A percentile compares a stretch with the other conserved stretches of the same genome.
Conservation (phyloP, 176 grass and related monocot species). For the Carex littledalei region DNA sequence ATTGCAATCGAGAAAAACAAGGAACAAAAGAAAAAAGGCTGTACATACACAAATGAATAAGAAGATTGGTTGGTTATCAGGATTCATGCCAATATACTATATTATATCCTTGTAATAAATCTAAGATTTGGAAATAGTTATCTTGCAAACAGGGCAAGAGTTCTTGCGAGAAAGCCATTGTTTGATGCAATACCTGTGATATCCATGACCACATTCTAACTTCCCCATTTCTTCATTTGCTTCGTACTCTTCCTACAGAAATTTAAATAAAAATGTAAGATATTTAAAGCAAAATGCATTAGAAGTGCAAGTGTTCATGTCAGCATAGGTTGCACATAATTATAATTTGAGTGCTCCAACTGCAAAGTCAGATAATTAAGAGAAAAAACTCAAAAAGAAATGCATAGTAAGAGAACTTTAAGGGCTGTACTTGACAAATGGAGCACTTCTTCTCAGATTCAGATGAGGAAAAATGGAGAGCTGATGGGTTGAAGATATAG, state of each 20-base stretch:
- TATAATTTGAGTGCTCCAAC: neutral
- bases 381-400: neutral
- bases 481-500: slow-evolving; percentile 37
- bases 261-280: neutral
- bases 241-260: slow-evolving; percentile 73
- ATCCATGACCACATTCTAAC: slow-evolving; percentile 68
- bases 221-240: slow-evolving; percentile 56
- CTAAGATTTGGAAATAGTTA: slow-evolving; percentile 47
- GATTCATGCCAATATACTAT: slow-evolving; percentile 17
- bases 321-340: neutral
- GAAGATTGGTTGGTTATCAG: neutral
- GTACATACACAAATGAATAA: slow-evolving; percentile 30
- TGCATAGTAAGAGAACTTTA: neutral
- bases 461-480: slow-evolving; percentile 34
- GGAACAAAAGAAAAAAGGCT: neutral
- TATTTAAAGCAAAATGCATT: neutral
- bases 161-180: slow-evolving; percentile 96
- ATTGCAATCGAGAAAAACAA: slow-evolving; percentile 1
- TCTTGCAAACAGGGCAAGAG: slow-evolving; percentile 85
- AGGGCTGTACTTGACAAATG: slow-evolving; percentile 65
- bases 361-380: neutral
- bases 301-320: neutral
- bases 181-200: slow-evolving; percentile 86
- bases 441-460: slow-evolving; percentile 58
- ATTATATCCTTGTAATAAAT: slow-evolving; percentile 14